A percentile compares a stretch with the other conserved stretches of the same genome.
These are phyloP conservation scores for Kwoniella shivajii DNA, from an alignment of 1,284 basidiomycete genomes.

Conservation along the genomic window DNA sequence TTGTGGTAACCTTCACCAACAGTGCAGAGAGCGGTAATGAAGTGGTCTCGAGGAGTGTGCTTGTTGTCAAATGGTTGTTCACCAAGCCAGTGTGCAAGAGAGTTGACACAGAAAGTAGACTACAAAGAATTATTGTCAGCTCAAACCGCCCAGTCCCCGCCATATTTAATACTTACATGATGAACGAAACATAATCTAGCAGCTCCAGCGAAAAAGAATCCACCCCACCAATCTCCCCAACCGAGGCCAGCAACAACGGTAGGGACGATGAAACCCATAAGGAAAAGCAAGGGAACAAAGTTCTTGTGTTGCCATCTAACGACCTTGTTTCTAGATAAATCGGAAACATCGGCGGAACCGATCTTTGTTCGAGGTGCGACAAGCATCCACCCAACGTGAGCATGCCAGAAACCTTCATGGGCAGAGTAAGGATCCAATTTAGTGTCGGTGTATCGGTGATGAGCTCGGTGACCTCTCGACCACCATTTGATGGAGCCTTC, in stretches of 20 bases:
- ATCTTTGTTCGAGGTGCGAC: constrained; percentile 84
- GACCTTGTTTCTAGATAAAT: constrained; percentile 74
- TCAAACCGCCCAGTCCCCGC: not conserved
- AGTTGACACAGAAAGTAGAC: constrained; percentile 95
- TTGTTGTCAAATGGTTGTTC: constrained; percentile 92
- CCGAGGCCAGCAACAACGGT: constrained; percentile 72
- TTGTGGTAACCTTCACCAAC: constrained; percentile 96
- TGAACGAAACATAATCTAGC: constrained; percentile 82
- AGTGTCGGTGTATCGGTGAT: constrained; percentile 94
- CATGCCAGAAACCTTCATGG: constrained; percentile 71
- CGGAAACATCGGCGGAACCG: constrained; percentile 84
- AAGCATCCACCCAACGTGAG: constrained; percentile 92
- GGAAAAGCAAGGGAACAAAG: constrained; percentile 71
- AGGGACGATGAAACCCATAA: constrained; percentile 74
- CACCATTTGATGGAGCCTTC: constrained; percentile 94
- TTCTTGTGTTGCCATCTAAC: constrained; percentile 82
- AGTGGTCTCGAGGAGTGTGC: constrained; percentile 85
- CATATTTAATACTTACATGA: constrained; percentile 63
- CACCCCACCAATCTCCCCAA: constrained; percentile 84
- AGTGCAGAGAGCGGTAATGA: constrained; percentile 82
- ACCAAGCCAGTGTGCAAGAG: constrained; percentile 91
- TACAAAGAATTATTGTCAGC: constrained; percentile 37
- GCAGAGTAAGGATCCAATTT: constrained; percentile 93
- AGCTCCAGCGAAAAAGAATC: constrained; percentile 83
- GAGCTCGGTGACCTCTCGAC: constrained; percentile 89